A percentile compares a stretch with the other conserved stretches of the same genome.
Conservation (phyloP, 345 rosid species). For the Passiflora organensis region DNA sequence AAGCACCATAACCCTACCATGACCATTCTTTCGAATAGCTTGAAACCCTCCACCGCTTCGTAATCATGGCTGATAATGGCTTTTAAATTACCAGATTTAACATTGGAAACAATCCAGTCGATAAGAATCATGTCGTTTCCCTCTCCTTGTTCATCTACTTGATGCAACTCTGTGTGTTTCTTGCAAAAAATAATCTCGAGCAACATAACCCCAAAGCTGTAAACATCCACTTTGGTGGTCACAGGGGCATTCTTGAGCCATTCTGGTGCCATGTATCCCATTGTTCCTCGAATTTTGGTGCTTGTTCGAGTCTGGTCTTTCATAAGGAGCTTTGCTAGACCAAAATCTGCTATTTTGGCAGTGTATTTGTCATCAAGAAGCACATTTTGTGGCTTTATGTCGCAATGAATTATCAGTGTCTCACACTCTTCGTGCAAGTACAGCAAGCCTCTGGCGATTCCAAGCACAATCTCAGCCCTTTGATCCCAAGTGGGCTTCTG, state of each 20-base stretch:
- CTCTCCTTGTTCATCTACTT: constrained; percentile 5
- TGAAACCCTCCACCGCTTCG: constrained; percentile 17
- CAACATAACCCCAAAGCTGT: constrained; percentile 34
- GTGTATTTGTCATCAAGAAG: constrained; percentile 28
- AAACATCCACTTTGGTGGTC: constrained; percentile 26
- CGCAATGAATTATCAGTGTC: constrained; percentile 41
- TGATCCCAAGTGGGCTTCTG: constrained; percentile 34
- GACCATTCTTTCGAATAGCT: constrained; percentile 22
- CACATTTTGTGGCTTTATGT: constrained; percentile 47
- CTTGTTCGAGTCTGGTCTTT: constrained; percentile 33
- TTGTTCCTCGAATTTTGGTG: constrained; percentile 35
- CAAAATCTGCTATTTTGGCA: constrained; percentile 38
- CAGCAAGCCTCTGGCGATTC: constrained; percentile 33
- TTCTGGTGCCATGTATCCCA: constrained; percentile 43
- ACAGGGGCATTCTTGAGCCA: constrained; percentile 45
- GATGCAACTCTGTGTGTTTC: constrained; percentile 24
- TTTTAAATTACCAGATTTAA: constrained; percentile 11
- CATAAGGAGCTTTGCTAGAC: constrained; percentile 39
- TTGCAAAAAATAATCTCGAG: constrained; percentile 28
- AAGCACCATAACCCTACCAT: constrained; percentile 30
- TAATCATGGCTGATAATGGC: constrained; percentile 17
- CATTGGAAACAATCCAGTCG: constrained; percentile 27
- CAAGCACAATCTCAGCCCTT: constrained; percentile 26
- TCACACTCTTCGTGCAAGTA: constrained; percentile 50
- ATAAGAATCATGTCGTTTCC: constrained; percentile 21